Evolutionary conservation across 78 protist species (phyloP), one percentile per base, ranked within the genome.

Genomic region (Dictyostelium brefeldianum): DNA sequence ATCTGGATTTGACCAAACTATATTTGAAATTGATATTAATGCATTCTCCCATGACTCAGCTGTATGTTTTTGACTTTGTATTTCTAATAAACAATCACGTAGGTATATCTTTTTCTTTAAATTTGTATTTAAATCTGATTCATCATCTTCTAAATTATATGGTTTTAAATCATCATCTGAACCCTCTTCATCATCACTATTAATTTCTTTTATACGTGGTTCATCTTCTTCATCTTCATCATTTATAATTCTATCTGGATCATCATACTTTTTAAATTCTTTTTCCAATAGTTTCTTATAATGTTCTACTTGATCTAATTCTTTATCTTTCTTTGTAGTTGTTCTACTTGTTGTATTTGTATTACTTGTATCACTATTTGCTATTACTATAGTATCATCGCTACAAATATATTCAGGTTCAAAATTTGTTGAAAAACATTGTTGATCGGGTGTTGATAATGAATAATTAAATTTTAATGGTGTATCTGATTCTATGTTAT

Each of bases 201-300:
- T 67, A 15, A 31, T 67, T 31, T 31, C 48, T 31, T 1, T 67
- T 14, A 31, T 67, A 12, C 31, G 15, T 31, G 47, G 25, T 67
- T 22, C 20, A 27, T 29, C 29, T 43, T 71, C 18, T 8, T 20
- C 14, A 17, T 83, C 81, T 10, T 83, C 91, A 41, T 83, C 81
- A 11, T 51, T 29, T n/a, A 87, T 80, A 20, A 65, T 12, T 75
- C 46, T 78, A 87, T 87, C 84, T 25, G 93, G 93, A 51, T 87
- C 93, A 71, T 85, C 92, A 64, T 87, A 87, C 53, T 64, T 59
- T 62, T 82, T 87, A 78, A 87, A 87, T 29, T 87, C 93, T 65
- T 64, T 87, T 50, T 87, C 93, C 59, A 87, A 51, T 77, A 62
- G 6, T 78, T 62, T 48, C 64, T 64, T 71, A 57, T 73, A 73